phyloP scores from a whole-genome alignment of 371 early-diverging fungal genomes.

The Aphelidium insulamus region DNA sequence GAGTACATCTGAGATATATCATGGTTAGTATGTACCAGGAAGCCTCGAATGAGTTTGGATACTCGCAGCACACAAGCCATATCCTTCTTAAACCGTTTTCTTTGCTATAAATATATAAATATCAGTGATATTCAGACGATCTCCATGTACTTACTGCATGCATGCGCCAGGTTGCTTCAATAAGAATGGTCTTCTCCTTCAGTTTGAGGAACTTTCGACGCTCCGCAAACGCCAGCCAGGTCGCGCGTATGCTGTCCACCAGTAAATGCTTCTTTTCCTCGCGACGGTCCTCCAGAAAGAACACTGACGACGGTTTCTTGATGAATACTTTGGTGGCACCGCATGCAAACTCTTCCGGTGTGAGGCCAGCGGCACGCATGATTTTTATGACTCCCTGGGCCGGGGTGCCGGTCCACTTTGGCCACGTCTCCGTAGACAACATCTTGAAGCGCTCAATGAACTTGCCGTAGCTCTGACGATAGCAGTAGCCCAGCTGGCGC shows the following conservation, averaged over 20 bases:
- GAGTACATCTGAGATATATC: too few relatives aligned
- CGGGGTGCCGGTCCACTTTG: conserved; percentile 1
- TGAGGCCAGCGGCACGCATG: background rate
- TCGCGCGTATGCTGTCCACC: too few relatives aligned
- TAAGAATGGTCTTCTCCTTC: background rate
- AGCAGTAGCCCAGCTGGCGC: conserved; percentile 17
- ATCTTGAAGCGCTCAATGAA: conserved; percentile 11
- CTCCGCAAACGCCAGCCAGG: background rate
- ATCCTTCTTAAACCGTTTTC: too few relatives aligned
- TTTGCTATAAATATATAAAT: too few relatives aligned
- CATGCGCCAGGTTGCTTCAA: conserved; percentile 1
- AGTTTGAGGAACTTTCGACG: background rate
- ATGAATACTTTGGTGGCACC: conserved; percentile 3
- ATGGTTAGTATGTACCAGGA: too few relatives aligned
- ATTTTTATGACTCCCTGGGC: background rate
- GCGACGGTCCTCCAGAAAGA: background rate
- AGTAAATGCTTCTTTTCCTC: background rate
- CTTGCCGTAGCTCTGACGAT: conserved; percentile 10
- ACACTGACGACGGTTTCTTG: background rate
- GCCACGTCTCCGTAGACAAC: conserved; percentile 1
- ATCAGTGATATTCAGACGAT: too few relatives aligned
- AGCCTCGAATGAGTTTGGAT: too few relatives aligned
- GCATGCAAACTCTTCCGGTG: background rate
- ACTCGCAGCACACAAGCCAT: too few relatives aligned
- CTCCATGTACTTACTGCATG: too few relatives aligned